Evolutionary conservation across 2,329 filamentous ascomycete species (phyloP), one percentile per base, ranked within the genome.

Genomic region (Domatiomyces globalis): DNA sequence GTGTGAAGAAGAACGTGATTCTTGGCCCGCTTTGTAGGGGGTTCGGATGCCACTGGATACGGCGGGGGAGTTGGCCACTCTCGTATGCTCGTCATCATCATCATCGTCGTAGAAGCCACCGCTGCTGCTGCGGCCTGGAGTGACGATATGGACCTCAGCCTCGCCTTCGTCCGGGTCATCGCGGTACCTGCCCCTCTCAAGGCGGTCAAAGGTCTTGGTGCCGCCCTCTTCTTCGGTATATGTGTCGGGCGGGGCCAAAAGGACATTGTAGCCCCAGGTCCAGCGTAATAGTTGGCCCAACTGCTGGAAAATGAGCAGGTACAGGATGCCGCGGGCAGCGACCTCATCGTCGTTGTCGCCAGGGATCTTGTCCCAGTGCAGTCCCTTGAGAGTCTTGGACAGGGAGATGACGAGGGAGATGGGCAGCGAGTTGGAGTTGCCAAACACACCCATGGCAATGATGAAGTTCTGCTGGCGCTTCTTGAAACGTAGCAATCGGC

Each of bases 261-360:
- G 74, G 39, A 96, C 83, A 62, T 95, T 88, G 67, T 95, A 96
- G 9, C 92, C 92, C 92, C 92, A 98, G 56, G 87, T 95, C 92
- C 92, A 98, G 53, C 92, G 80, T 18, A 98, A 83, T 22, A 96
- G 73, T 68, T 98, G 92, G 19, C 92, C 92, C 2, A 98, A 79
- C 66, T 98, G 92, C 70, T 98, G 92, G 71, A 98, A 98, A 59
- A 98, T 94, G 55, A 98, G 76, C 9, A 98, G 77, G 64, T 98
- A 98, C 0, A 98, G 73, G 55, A 98, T 96, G 54, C 92, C 92
- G 55, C 92, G 81, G 2, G 92, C 90, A 20, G 80, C 89, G 18
- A 98, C 92, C 67, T 96, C 87, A 53, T 94, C 85, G 62, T 96
- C 90, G 62, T 94, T 96, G 61, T 98, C 92, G 50, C 87, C 85